A percentile compares a stretch with the other conserved stretches of the same genome.
Evolutionary conservation across 805 yeast genomes (phyloP).

Genomic region (Myxozyma sirexii): DNA sequence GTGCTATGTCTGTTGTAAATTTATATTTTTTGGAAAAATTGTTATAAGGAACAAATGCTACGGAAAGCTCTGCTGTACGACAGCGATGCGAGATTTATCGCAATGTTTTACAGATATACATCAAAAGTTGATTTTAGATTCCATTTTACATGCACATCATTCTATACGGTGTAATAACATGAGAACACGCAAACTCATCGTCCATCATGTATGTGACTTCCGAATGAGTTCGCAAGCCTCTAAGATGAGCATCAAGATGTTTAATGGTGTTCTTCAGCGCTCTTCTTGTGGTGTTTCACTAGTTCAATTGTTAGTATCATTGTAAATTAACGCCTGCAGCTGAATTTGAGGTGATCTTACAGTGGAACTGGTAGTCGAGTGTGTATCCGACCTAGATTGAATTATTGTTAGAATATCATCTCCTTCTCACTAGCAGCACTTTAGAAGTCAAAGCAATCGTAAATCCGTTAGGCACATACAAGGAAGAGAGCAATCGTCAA

Average conservation of each 20-base stretch:
- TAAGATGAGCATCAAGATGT: background rate
- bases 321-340: background rate
- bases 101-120: too few species aligned
- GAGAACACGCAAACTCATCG: background rate
- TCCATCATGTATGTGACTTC: background rate
- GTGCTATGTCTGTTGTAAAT: too few species aligned
- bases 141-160: background rate
- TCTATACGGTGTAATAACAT: background rate
- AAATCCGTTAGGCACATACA: conserved; percentile 52
- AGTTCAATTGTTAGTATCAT: background rate
- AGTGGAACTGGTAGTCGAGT: conserved; percentile 89
- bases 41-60: too few species aligned
- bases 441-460: too few species aligned
- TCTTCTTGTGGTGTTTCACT: conserved; percentile 33
- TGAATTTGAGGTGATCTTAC: conserved; percentile 6
- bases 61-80: too few species aligned
- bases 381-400: conserved; percentile 71
- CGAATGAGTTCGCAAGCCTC: background rate
- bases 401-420: conserved; percentile 51
- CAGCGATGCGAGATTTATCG: too few species aligned
- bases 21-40: too few species aligned
- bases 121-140: background rate
- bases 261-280: conserved; percentile 28
- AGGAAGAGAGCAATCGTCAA: conserved; percentile 27
- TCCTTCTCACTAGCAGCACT: too few species aligned